Evolutionary conservation across 331 rosid species (phyloP).

Genomic region (Saraca asoca): DNA sequence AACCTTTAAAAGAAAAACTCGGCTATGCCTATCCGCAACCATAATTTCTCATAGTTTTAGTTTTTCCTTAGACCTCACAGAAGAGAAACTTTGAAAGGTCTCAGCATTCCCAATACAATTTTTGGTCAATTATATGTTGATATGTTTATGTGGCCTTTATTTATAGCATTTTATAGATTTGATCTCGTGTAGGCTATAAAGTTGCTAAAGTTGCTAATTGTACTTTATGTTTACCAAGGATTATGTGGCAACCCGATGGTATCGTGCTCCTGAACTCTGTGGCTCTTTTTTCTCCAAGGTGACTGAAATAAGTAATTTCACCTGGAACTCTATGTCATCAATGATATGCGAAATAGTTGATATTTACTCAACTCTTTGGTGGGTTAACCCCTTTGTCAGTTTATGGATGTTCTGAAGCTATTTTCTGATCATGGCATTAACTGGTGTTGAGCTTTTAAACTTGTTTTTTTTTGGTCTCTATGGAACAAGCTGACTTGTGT

Average conservation of each 20-base stretch:
- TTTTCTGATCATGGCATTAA: neutral
- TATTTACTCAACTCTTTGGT: neutral
- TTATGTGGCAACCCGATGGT: conserved; percentile 83
- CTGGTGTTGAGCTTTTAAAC: neutral
- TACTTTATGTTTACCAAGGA: conserved; percentile 43
- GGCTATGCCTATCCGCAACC: neutral
- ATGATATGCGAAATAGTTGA: neutral
- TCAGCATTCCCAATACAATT: neutral
- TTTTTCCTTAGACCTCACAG: neutral
- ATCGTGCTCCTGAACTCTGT: conserved; percentile 81
- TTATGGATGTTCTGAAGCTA: neutral
- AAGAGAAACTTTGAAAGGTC: neutral
- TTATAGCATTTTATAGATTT: conserved; percentile 1
- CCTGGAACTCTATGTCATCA: neutral
- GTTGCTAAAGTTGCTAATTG: conserved; percentile 3
- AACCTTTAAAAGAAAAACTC: neutral
- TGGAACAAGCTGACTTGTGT: too few species aligned
- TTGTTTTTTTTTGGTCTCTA: neutral
- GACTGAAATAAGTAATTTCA: neutral
- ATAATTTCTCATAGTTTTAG: too few species aligned
- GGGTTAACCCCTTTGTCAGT: neutral
- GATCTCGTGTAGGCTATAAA: neutral
- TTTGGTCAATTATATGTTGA: neutral
- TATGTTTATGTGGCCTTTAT: neutral
- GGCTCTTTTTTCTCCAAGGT: conserved; percentile 78